A percentile compares a stretch with the other conserved stretches of the same genome.
Evolutionary conservation across 1,139 yeast species (phyloP).

Genomic region (Insectozyma bohioensis): DNA sequence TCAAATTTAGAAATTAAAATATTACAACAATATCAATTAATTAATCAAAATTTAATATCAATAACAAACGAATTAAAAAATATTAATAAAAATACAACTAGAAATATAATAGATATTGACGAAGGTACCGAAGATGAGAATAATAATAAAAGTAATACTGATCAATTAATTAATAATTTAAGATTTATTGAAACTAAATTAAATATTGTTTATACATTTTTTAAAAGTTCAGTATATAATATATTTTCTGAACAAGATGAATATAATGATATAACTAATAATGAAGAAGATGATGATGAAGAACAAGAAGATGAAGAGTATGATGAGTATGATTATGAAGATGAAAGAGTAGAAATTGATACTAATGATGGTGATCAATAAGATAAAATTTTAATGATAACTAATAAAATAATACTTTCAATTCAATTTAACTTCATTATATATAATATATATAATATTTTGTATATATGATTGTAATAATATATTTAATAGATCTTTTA

Average conservation of each 20-base stretch:
- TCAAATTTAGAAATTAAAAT: slow-evolving; percentile 5
- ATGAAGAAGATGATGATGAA: slow-evolving; percentile 1
- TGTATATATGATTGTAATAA: too few relatives aligned
- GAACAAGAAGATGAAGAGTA: slow-evolving; percentile 1
- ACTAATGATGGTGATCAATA: slow-evolving; percentile 1
- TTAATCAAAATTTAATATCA: slow-evolving; percentile 4
- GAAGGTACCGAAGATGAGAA: slow-evolving; percentile 1
- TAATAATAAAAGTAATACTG: slow-evolving; percentile 16
- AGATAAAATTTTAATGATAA: background rate
- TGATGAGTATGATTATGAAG: slow-evolving; percentile 1
- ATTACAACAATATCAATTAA: slow-evolving; percentile 7
- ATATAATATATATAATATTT: too few relatives aligned
- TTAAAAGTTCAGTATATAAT: slow-evolving; percentile 70
- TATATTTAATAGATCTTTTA: too few relatives aligned
- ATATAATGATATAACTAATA: background rate
- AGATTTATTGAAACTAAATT: slow-evolving; percentile 61
- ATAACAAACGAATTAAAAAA: slow-evolving; percentile 25
- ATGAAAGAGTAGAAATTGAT: background rate
- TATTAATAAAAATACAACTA: slow-evolving; percentile 22
- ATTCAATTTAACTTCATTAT: too few relatives aligned
- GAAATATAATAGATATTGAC: too few relatives aligned
- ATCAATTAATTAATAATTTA: slow-evolving; percentile 46
- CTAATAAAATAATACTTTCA: too few relatives aligned
- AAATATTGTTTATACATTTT: slow-evolving; percentile 63
- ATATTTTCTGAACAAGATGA: slow-evolving; percentile 21